Base-by-base conservation (phyloP, 179 eudicot genomes). In the Dionaea muscipula region DNA sequence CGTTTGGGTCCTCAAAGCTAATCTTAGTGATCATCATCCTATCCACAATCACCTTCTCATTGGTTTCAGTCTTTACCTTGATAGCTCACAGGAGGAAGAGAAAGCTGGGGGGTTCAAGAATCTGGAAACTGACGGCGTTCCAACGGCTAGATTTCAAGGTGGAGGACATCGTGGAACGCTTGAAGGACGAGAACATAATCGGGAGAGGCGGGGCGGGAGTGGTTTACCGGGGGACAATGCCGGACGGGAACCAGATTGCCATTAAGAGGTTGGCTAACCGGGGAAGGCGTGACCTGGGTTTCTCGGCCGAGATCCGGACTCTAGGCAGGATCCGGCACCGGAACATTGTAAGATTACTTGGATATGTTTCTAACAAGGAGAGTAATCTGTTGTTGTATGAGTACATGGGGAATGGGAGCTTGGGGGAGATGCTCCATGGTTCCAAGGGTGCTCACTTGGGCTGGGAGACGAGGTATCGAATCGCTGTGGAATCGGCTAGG, bases 121-220 rank as follows among this genome's bases (percentile, higher is more conserved):
- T 67, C 2, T 91, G 98, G 98, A 87, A 79, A 60, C 80, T 91
- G 0, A 91, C 93, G 0, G 60, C 89, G 0, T 91, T 91, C 78
- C 96, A 79, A 44, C 66, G 78, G 31, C 72, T 91, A 1, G 82
- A 84, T 27, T 80, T 87, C 75, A 81, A 64, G 51, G 93, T 71
- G 0, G 83, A 74, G 27, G 98, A 91, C 14, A 83, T 87, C 14
- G 16, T 82, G 0, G 86, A 82, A 6, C 77, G 83, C 71, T 24
- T 91, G 20, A 74, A 74, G 37, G 98, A 91, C 7, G 98, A 87
- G 70, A 87, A 84, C 62, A 61, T 91, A 4, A 82, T 91, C 0
- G 98, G 96, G 6, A 87, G 80, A 67, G 98, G 98, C 1, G 98
- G 96, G 18, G 96, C 94, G 0, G 98, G 98, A 50, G 51, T 79